These are phyloP conservation scores for Straminergon stramineum DNA, from an alignment of 225 moss, liverwort and hornwort species.

Conservation along the genomic window DNA sequence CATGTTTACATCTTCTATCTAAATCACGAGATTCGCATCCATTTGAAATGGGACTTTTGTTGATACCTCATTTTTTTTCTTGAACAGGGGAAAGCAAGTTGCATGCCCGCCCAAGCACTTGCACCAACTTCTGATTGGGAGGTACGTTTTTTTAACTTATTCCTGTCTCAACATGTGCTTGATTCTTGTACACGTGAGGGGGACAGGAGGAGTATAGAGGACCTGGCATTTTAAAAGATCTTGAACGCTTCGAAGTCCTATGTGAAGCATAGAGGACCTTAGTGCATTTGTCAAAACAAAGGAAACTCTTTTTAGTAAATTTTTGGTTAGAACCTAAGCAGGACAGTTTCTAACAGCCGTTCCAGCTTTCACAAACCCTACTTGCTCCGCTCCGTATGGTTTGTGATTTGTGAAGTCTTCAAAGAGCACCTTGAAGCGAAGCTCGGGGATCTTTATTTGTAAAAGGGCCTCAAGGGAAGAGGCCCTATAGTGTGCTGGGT, in stretches of 20 bases:
- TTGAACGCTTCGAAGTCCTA: background rate
- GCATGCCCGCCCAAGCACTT: conserved; percentile 83
- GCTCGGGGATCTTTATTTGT: background rate
- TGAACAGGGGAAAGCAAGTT: conserved; percentile 92
- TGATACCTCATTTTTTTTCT: background rate
- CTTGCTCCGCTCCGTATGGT: background rate
- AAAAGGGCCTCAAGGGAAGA: background rate
- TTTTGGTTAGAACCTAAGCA: background rate
- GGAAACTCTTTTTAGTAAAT: no score
- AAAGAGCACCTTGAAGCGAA: background rate
- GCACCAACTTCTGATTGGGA: conserved; percentile 77
- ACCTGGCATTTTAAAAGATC: background rate
- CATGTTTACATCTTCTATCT: background rate
- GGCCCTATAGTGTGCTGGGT: background rate
- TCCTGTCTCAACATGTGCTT: background rate
- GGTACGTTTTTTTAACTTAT: conserved; percentile 15
- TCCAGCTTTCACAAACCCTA: background rate
- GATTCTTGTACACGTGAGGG: background rate
- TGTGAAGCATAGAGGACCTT: background rate
- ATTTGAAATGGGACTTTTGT: background rate
- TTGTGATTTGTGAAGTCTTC: background rate
- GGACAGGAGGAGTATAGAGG: background rate
- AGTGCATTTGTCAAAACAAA: background rate
- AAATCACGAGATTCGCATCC: background rate
- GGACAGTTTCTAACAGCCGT: background rate